A percentile compares a stretch with the other conserved stretches of the same genome.
Evolutionary conservation across 768 basidiomycete genomes (phyloP).

Genomic region (Leucocoprinus sp.): DNA sequence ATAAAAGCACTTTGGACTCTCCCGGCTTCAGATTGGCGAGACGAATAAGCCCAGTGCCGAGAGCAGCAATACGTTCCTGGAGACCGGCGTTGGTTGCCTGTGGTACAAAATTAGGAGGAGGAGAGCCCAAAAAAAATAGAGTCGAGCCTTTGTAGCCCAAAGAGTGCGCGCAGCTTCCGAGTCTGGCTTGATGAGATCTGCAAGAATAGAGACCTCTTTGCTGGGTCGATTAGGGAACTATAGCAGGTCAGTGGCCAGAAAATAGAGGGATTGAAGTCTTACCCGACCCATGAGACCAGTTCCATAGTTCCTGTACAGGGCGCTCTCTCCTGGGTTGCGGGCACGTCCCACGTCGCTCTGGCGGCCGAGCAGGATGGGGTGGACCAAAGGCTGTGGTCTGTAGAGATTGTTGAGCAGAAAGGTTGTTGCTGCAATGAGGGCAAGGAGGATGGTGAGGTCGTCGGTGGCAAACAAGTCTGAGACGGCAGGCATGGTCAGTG

Average conservation of each 20-base stretch:
- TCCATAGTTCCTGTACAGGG: slow-evolving; percentile 85
- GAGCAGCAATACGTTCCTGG: slow-evolving; percentile 58
- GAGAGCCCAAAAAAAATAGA: background rate
- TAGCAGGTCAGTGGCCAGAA: background rate
- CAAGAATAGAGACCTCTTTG: slow-evolving; percentile 60
- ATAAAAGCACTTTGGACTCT: slow-evolving; percentile 62
- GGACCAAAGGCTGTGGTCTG: slow-evolving; percentile 78
- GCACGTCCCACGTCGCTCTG: slow-evolving; percentile 87
- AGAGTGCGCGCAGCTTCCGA: slow-evolving; percentile 61
- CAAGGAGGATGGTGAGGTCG: slow-evolving; percentile 71
- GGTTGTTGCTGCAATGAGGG: slow-evolving; percentile 66
- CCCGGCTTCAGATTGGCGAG: slow-evolving; percentile 45
- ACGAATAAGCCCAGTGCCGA: slow-evolving; percentile 66
- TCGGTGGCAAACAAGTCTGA: slow-evolving; percentile 64
- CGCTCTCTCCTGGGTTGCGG: slow-evolving; percentile 74
- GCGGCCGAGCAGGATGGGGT: slow-evolving; percentile 87
- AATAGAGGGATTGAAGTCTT: slow-evolving; percentile 9
- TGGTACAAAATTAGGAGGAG: background rate
- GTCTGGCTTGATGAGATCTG: slow-evolving; percentile 62
- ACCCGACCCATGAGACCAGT: slow-evolving; percentile 79
- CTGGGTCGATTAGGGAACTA: slow-evolving; percentile 70
- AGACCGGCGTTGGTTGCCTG: slow-evolving; percentile 72
- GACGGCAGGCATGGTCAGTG: slow-evolving; percentile 25
- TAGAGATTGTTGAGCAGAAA: slow-evolving; percentile 74
- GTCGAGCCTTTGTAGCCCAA: slow-evolving; percentile 67